Base-by-base conservation (phyloP, 2,329 filamentous ascomycete genomes). In the Aspergillus uvarum region DNA sequence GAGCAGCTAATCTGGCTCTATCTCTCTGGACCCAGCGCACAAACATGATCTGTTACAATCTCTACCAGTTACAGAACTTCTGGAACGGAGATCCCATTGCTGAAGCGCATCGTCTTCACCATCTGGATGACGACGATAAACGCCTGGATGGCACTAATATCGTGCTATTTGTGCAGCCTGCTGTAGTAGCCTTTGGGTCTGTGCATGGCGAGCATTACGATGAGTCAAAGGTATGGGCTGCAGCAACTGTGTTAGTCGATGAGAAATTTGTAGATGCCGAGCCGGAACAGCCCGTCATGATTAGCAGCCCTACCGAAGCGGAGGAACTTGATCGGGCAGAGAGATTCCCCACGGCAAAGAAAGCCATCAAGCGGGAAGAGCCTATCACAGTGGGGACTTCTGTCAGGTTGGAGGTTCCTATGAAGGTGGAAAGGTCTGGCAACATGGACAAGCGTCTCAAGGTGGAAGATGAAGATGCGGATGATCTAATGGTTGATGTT, bases 131-230 rank as follows among this genome's bases (percentile, higher is more conserved):
- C 5, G 65, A 65, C 12, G 66, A 69, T 48, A 47, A 21, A 2
- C 38, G 51, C 21, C 51, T 67, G 1, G 65, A 68, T 47, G 62
- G 67, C 12, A 58, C 60, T 7, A 21, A 31, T 16, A 56, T 64
- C 2, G 38, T 65, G 19, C 57, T 64, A 1, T 26, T 67, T 7
- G 56, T 68, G 5, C 66, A 69, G 14, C 66, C 68, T 4, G 61
- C 59, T 11, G 29, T 70, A 10, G 14, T 70, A 12, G 66, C 64
- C 1, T 68, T 62, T 51, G 68, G 67, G 4, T 62, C 64, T 42
- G 65, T 67, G 31, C 54, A 68, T 32, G 67, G 62, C 1, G 67
- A 68, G 49, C 44, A 68, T 47, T 70, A 67, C 38, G 55, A 69
- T 10, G 29, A 62, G 8, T 29, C 47, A 26, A 68, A 67, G 31